These are phyloP conservation scores for Cytospora mali DNA, from an alignment of 2,329 filamentous ascomycete species.

Conservation along the genomic window DNA sequence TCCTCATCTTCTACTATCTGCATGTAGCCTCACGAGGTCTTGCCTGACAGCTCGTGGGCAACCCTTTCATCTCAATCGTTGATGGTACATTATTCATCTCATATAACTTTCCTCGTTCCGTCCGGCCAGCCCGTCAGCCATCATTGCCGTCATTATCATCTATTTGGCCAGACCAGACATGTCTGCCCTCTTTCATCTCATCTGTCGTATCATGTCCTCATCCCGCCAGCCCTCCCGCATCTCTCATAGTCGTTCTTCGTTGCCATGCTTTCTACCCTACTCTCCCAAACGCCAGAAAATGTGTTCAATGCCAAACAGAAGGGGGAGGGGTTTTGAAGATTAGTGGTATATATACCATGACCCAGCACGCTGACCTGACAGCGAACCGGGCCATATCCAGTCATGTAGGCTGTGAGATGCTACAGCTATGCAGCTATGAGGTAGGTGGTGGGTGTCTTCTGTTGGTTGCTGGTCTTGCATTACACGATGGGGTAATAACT, in stretches of 20 bases:
- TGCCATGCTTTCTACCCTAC: constrained; percentile 4
- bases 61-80: constrained; percentile 1
- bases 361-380: constrained; percentile 12
- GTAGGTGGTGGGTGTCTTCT: constrained; percentile 5
- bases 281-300: constrained; percentile 20
- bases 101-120: neutral
- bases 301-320: constrained; percentile 6
- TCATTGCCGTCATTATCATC: constrained; percentile 15
- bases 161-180: constrained; percentile 1
- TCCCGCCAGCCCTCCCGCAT: constrained; percentile 5
- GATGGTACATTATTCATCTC: constrained; percentile 8
- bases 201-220: constrained; percentile 14
- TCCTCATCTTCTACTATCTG: constrained; percentile 12
- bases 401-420: constrained; percentile 10
- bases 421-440: neutral
- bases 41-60: constrained; percentile 2
- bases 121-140: constrained; percentile 9
- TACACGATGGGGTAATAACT: neutral
- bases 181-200: constrained; percentile 9
- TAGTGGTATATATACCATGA: constrained; percentile 23
- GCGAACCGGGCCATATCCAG: constrained; percentile 11
- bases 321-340: constrained; percentile 4
- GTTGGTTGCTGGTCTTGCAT: constrained; percentile 1
- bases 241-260: neutral
- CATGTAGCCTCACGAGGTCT: constrained; percentile 1